Base-by-base conservation (phyloP, 306 rosid genomes). In the Vicia villosa region DNA sequence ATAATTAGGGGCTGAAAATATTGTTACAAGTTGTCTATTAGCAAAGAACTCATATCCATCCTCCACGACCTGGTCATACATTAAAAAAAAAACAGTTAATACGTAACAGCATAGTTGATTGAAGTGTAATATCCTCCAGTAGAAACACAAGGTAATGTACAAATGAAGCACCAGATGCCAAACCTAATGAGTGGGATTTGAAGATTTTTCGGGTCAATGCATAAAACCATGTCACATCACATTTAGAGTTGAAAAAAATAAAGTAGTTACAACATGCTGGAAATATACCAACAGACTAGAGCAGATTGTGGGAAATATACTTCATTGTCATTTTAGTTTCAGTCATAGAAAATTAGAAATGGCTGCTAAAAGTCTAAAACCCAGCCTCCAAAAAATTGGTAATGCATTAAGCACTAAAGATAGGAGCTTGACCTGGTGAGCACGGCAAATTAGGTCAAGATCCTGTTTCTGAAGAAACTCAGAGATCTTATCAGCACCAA, bases 1-100 rank as follows among this genome's bases (percentile, higher is more conserved):
- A 74, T 93, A 93, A 83, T 93, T 93, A 49, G 98, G 96, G 10
- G 97, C 98, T 14, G 98, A 93, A 83, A 93, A 90, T 83, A 90
- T 83, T 6, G 98, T 93, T 69, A 93, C 98, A 21, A 93, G 96
- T 76, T 88, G 94, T 63, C 94, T 86, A 19, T 90, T 52, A 34
- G 97, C 96, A 80, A 88, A 93, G 77, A 93, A 93, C 82, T 90
- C 91, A 3, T 88, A 93, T 26, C 98, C 98, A 84, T 90, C 96
- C 77, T 93, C 96, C 72, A 93, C 97, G 78, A 93, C 98, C 97
- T 90, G 88, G 75, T 73, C 58, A 79, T 8, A 32, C 66, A 66
- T 16, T 34, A 34, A 65, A 4, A 62, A 4, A 62, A 62, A 57
- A 68, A 36, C 50, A 73, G 59, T 16, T 74, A 22, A 80, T 16